A percentile compares a stretch with the other conserved stretches of the same genome.
Conservation (phyloP, 352 stramenopile species). For the Pythium monospermum region DNA sequence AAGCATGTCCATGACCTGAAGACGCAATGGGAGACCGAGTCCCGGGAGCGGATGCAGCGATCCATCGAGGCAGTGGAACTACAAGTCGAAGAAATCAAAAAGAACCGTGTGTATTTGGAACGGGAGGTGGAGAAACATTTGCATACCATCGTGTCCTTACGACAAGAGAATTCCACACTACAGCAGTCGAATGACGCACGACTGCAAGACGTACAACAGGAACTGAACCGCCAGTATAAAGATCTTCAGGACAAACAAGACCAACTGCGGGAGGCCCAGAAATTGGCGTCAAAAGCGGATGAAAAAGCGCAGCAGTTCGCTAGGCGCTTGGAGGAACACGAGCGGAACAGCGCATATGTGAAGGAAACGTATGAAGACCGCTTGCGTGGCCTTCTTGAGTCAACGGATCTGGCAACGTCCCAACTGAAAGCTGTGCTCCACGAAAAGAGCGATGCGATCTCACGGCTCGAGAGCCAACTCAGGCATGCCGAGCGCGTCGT, state of each 20-base stretch:
- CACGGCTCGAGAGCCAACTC: constrained; percentile 35
- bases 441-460: constrained; percentile 26
- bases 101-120: constrained; percentile 48
- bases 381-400: constrained; percentile 20
- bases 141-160: constrained; percentile 41
- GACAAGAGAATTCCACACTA: constrained; percentile 51
- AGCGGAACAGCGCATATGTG: constrained; percentile 27
- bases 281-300: constrained; percentile 30
- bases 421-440: constrained; percentile 30
- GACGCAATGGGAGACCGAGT: constrained; percentile 44
- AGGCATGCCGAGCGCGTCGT: constrained; percentile 37
- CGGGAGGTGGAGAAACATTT: constrained; percentile 60
- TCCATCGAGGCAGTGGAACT: constrained; percentile 45
- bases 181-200: constrained; percentile 41
- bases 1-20: no score
- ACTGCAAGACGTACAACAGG: constrained; percentile 22
- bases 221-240: constrained; percentile 37
- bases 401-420: constrained; percentile 21
- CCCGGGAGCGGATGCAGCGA: constrained; percentile 52
- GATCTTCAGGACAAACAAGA: constrained; percentile 41
- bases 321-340: constrained; percentile 39
- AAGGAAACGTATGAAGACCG: constrained; percentile 46
- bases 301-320: constrained; percentile 37
- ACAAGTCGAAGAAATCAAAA: constrained; percentile 65
- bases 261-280: constrained; percentile 23